phyloP scores from a whole-genome alignment of 352 stramenopile species.

The Phytopythium delawarense region DNA sequence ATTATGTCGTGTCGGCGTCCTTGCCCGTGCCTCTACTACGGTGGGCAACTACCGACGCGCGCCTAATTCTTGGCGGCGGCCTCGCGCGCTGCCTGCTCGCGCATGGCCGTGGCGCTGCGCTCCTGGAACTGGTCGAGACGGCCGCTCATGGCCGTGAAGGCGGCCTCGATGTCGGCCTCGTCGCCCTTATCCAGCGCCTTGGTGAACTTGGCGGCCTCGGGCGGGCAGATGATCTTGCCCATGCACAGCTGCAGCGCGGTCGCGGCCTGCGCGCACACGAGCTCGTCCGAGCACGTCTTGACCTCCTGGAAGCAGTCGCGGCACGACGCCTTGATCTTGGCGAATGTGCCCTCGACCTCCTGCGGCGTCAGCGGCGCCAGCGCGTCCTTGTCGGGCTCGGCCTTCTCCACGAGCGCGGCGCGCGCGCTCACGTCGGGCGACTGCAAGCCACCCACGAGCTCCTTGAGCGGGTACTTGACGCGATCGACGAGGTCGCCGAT shows the following conservation, averaged over 20 bases:
- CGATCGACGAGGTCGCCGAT: slow-evolving; percentile 67
- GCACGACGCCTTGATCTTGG: slow-evolving; percentile 82
- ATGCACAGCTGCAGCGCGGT: slow-evolving; percentile 89
- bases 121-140: slow-evolving; percentile 81
- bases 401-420: slow-evolving; percentile 43
- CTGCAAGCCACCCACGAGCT: slow-evolving; percentile 42
- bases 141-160: slow-evolving; percentile 73
- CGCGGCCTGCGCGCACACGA: slow-evolving; percentile 79
- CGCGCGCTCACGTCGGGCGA: slow-evolving; percentile 47
- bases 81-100: slow-evolving; percentile 69
- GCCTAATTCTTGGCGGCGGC: slow-evolving; percentile 36
- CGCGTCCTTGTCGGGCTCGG: slow-evolving; percentile 30
- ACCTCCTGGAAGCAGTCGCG: slow-evolving; percentile 76
- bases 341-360: slow-evolving; percentile 80
- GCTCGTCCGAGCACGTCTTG: slow-evolving; percentile 70
- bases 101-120: slow-evolving; percentile 64
- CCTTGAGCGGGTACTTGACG: slow-evolving; percentile 72
- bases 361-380: slow-evolving; percentile 45
- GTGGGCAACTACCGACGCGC: not conserved
- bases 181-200: slow-evolving; percentile 65
- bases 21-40: not conserved
- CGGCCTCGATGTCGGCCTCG: slow-evolving; percentile 59
- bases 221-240: slow-evolving; percentile 78
- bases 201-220: slow-evolving; percentile 60
- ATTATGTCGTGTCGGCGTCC: not conserved